Conservation (phyloP, 208 protist genomes). For the Novymonas esmeraldas region DNA sequence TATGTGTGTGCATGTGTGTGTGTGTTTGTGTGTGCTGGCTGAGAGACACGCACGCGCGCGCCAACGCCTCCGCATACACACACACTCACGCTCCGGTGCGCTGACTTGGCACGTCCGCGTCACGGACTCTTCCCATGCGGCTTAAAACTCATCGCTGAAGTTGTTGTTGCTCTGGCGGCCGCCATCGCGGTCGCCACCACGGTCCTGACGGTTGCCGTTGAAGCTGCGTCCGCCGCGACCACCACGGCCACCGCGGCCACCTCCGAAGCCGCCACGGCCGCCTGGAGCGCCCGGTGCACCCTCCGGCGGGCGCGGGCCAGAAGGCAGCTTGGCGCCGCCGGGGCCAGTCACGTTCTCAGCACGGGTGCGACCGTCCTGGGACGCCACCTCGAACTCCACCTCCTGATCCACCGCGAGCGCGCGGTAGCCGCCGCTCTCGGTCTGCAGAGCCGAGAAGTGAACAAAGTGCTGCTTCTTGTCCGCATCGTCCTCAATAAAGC, state of each 20-base stretch:
- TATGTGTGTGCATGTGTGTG: no score
- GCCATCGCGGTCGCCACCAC: constrained; percentile 40
- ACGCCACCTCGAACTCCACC: constrained; percentile 91
- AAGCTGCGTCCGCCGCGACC: constrained; percentile 34
- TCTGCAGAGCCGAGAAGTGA: constrained; percentile 90
- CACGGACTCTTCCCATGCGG: no score
- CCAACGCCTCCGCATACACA: no score
- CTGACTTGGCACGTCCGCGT: no score
- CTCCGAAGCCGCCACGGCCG: constrained; percentile 48
- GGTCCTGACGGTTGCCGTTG: constrained; percentile 49
- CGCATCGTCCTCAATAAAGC: constrained; percentile 90
- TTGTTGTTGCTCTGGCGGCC: constrained; percentile 57
- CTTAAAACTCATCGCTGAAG: constrained; percentile 87
- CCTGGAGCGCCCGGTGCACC: constrained; percentile 30
- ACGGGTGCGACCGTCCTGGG: constrained; percentile 86
- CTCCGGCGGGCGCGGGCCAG: constrained; percentile 78
- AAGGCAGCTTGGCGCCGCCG: constrained; percentile 82
- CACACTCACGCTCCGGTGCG: no score
- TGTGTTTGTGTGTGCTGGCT: no score
- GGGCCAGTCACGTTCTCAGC: constrained; percentile 88
- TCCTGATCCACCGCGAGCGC: constrained; percentile 85
- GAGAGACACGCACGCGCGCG: no score
- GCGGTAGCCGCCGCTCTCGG: constrained; percentile 87
- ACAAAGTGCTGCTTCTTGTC: constrained; percentile 94
- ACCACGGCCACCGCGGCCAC: constrained; percentile 41